These are phyloP conservation scores for Chenopodium quinoa DNA, from an alignment of 148 eudicot species.

Conservation along the genomic window DNA sequence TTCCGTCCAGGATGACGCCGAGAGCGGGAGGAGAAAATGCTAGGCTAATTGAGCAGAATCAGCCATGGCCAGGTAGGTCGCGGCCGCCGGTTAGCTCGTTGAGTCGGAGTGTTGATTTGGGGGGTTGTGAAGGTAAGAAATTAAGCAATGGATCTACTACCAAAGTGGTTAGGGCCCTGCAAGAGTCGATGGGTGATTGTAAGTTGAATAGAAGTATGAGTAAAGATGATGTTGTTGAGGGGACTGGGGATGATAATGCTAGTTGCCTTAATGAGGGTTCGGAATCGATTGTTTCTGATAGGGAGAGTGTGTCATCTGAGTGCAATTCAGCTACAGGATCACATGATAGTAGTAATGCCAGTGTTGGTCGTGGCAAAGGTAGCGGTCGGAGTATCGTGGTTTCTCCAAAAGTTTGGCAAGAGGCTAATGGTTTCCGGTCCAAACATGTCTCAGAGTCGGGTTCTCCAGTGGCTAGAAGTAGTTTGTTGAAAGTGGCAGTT, in stretches of 20 bases:
- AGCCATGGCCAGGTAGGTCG: conserved; percentile 63
- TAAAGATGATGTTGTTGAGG: conserved; percentile 23
- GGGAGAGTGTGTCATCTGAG: conserved; percentile 55
- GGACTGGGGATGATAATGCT: not conserved
- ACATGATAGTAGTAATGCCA: conserved; percentile 26
- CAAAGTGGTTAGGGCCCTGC: conserved; percentile 46
- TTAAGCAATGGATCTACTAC: conserved; percentile 45
- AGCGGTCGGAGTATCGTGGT: conserved; percentile 53
- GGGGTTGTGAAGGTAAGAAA: conserved; percentile 38
- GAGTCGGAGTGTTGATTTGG: conserved; percentile 69
- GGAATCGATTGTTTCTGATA: conserved; percentile 43
- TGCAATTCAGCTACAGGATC: conserved; percentile 25
- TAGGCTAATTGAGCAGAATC: no score
- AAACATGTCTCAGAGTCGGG: conserved; percentile 42
- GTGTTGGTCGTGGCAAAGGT: conserved; percentile 23
- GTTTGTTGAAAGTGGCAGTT: conserved; percentile 22
- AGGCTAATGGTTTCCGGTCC: conserved; percentile 33
- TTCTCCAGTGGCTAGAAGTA: conserved; percentile 42
- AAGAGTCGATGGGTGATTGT: conserved; percentile 37
- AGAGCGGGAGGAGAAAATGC: no score
- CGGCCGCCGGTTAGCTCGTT: conserved; percentile 36
- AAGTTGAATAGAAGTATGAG: conserved; percentile 11
- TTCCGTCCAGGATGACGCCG: conserved; percentile 29
- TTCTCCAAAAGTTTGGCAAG: conserved; percentile 56
- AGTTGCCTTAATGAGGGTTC: conserved; percentile 19